Conservation (phyloP, 1,139 yeast genomes). For the Yamadazyma taylorii region DNA sequence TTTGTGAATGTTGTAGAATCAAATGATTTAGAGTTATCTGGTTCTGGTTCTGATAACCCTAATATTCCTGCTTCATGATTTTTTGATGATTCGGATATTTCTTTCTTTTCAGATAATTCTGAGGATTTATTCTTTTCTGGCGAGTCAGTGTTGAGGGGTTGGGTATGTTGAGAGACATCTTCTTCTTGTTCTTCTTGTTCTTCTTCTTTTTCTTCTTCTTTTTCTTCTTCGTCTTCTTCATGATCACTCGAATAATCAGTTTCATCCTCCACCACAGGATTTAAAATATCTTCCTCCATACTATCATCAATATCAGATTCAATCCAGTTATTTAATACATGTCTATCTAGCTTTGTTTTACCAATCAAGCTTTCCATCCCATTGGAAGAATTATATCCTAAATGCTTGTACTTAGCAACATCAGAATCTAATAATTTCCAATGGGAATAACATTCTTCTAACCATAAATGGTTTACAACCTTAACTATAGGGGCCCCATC, state of each 20-base stretch:
- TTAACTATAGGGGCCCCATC: slow-evolving; percentile 38
- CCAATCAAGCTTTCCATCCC: slow-evolving; percentile 51
- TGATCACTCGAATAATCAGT: slow-evolving; percentile 14
- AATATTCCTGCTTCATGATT: too few relatives aligned
- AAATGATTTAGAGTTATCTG: too few relatives aligned
- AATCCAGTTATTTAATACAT: slow-evolving; percentile 43
- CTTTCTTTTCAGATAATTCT: too few relatives aligned
- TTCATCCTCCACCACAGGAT: slow-evolving; percentile 8
- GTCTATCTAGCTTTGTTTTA: slow-evolving; percentile 43
- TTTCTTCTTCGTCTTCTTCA: slow-evolving; percentile 8
- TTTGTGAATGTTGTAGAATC: too few relatives aligned
- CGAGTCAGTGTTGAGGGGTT: too few relatives aligned
- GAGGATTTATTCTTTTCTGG: too few relatives aligned
- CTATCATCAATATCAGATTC: slow-evolving; percentile 35
- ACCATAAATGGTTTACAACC: slow-evolving; percentile 80
- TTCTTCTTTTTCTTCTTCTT: slow-evolving; percentile 8
- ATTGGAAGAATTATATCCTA: slow-evolving; percentile 36
- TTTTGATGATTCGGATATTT: not conserved
- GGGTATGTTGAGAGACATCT: not conserved
- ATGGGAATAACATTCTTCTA: slow-evolving; percentile 73
- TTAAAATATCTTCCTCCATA: slow-evolving; percentile 30
- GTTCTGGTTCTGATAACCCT: too few relatives aligned
- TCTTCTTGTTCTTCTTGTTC: slow-evolving; percentile 3
- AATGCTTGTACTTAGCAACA: slow-evolving; percentile 37
- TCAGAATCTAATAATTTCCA: slow-evolving; percentile 55